Base-by-base conservation (phyloP, 352 stramenopile genomes). In the Pythium brachiatum region DNA sequence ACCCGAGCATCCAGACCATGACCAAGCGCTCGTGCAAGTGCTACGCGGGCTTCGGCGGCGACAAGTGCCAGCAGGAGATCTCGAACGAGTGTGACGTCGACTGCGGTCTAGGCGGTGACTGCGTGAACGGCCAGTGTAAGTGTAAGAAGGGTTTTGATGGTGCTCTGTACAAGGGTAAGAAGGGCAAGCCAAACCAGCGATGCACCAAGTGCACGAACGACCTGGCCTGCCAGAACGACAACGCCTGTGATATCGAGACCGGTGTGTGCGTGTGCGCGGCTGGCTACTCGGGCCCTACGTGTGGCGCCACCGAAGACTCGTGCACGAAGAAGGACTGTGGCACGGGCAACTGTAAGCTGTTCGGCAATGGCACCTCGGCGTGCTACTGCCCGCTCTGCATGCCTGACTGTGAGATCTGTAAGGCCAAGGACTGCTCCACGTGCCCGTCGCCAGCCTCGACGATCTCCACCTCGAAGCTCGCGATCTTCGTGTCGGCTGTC, bases 1-100 rank as follows among this genome's bases (percentile, higher is more conserved):
- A 77, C 69, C 39, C 57, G 48, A 66, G 56, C 48, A 69, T 67
- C 32, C 64, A 72, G 54, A 70, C 47, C 26, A 75, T 75, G 59
- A 70, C 16, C 53, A 70, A 63, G 48, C 69, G 69, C 51, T 36
- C 18, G 20, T 80, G 73, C 64, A 44, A 57, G 44, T 80, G 73
- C 52, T 80, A 77, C 68, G 57, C 66, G 21, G 76, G 76, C 39
- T 86, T 64, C 51, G 56, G 51, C 0, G 76, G 76, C 13, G 59
- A 68, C 27, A 78, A 81, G 64, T 86, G 76, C 57, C 64, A 86
- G 62, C 70, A 78, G 32, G 73, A 76, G 7, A 65, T 68, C 9
- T 73, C 64, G 26, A 76, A 61, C n/a, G 65, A 70, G 43, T 86
- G 76, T 48, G 76, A 86, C 39, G 76, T 86, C 9, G 76, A 86